phyloP scores from a whole-genome alignment of 2,329 filamentous ascomycete species.

The Alternaria incomplexa region DNA sequence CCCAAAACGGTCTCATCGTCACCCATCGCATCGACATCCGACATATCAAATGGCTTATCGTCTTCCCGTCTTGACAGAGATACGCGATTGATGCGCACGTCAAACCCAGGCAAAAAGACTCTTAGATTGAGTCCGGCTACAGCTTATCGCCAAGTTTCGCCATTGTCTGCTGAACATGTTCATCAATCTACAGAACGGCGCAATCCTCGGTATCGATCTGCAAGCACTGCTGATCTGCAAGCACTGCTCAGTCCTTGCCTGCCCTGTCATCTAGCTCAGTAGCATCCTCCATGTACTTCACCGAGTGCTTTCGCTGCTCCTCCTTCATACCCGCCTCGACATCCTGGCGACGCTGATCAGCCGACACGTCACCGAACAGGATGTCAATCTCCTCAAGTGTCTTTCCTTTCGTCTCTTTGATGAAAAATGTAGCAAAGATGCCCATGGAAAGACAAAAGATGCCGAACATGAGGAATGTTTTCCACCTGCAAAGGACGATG shows the following conservation, averaged over 20 bases:
- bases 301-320: conserved; percentile 6
- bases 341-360: conserved; percentile 4
- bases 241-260: neutral
- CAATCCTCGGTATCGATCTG: too few relatives aligned
- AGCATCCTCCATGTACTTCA: conserved; percentile 3
- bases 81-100: too few relatives aligned
- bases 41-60: too few relatives aligned
- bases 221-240: neutral
- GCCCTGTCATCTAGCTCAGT: neutral
- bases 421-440: conserved; percentile 54
- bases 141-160: neutral
- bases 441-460: conserved; percentile 53
- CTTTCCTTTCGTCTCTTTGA: conserved; percentile 53
- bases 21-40: too few relatives aligned
- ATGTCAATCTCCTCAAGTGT: conserved; percentile 56
- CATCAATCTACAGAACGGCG: neutral
- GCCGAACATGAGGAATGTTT: conserved; percentile 56
- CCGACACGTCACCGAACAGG: conserved; percentile 46
- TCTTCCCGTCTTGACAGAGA: too few relatives aligned
- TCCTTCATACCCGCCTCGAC: conserved; percentile 7
- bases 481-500: conserved; percentile 51
- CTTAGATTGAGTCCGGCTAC: neutral
- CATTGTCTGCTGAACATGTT: neutral
- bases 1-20: too few relatives aligned
- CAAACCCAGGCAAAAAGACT: too few relatives aligned